These are phyloP conservation scores for Jamesozyma jinghongensis DNA, from an alignment of 805 yeast species.

Conservation along the genomic window DNA sequence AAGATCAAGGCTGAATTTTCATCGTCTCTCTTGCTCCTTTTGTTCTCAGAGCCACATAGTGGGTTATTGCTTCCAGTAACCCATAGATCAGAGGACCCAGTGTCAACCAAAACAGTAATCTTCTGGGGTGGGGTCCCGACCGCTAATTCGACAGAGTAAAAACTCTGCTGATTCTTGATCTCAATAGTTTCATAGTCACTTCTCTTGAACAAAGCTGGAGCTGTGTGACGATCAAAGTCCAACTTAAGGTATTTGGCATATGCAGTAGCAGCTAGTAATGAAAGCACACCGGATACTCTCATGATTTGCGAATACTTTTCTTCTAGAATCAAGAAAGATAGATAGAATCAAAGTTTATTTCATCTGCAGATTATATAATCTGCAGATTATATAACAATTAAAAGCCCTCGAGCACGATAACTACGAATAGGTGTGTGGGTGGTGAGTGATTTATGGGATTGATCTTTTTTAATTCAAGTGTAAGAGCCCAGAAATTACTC, in stretches of 20 bases:
- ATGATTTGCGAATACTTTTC: no score
- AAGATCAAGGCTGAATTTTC: no score
- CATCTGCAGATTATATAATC: no score
- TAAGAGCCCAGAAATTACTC: no score
- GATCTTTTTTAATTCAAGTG: no score
- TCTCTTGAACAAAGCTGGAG: conserved; percentile 8
- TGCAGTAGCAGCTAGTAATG: not conserved
- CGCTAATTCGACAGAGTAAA: conserved; percentile 34
- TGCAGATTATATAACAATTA: no score
- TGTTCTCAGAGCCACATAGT: conserved; percentile 28
- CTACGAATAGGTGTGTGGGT: no score
- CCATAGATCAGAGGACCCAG: conserved; percentile 65
- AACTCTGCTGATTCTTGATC: conserved; percentile 33
- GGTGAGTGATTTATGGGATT: no score
- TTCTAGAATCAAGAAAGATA: no score
- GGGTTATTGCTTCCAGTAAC: conserved; percentile 44
- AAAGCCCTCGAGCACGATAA: no score
- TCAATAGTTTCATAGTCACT: conserved; percentile 5
- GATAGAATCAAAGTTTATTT: no score
- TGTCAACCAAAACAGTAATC: conserved; percentile 51
- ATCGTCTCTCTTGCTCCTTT: not conserved
- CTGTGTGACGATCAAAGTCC: conserved; percentile 14
- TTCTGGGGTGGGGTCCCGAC: conserved; percentile 51
- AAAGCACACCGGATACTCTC: not conserved
- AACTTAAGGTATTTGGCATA: conserved; percentile 8